Conservation (phyloP, 768 basidiomycete genomes). For the Leccinum fibrillosum region DNA sequence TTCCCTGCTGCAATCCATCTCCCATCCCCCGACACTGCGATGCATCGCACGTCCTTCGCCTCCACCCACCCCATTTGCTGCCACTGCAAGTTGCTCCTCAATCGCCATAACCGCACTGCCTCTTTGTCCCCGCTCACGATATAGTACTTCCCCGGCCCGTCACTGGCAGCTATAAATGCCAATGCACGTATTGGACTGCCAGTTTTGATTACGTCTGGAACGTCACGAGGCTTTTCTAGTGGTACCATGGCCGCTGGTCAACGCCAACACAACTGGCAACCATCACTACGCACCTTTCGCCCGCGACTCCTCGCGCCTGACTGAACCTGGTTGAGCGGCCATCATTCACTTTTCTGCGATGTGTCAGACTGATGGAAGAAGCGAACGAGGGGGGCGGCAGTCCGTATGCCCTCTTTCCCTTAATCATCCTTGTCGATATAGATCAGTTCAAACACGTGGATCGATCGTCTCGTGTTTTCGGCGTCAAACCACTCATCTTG, state of each 20-base stretch:
- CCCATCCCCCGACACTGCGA: conserved; percentile 7
- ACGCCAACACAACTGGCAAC: not conserved
- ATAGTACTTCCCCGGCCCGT: too few relatives aligned
- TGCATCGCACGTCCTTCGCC: conserved; percentile 2
- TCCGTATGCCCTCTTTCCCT: not conserved
- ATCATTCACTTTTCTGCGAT: too few relatives aligned
- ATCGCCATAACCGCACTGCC: conserved; percentile 4
- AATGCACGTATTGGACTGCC: conserved; percentile 4
- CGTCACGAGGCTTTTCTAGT: not conserved
- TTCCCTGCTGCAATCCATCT: conserved; percentile 10
- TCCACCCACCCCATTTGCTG: not conserved
- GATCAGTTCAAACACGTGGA: conserved; percentile 3
- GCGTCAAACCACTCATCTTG: not conserved
- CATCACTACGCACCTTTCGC: conserved; percentile 1
- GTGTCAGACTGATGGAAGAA: not conserved
- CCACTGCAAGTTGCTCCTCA: not conserved
- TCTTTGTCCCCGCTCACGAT: conserved; percentile 12
- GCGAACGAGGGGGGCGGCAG: not conserved
- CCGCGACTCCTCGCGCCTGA: not conserved
- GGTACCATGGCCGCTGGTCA: not conserved
- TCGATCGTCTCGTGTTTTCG: conserved; percentile 2
- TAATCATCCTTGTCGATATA: not conserved
- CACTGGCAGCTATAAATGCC: not conserved
- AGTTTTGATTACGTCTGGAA: not conserved
- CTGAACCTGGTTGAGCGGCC: not conserved